Evolutionary conservation across 495 filamentous ascomycete genomes (phyloP).

Genomic region (Aspergillus sclerotioniger): DNA sequence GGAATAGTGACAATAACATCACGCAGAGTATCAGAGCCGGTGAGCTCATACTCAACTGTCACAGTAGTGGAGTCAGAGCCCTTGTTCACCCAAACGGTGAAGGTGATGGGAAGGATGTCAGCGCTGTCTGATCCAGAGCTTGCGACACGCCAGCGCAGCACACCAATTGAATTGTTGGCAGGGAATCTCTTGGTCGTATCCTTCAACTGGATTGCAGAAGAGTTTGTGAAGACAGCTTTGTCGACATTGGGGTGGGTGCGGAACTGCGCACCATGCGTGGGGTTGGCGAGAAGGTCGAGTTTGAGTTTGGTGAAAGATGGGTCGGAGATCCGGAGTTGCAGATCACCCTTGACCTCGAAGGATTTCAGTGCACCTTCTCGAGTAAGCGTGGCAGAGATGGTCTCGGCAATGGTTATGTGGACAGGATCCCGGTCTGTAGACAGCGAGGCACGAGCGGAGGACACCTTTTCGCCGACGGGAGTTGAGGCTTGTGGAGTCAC

Average conservation of each 20-base stretch:
- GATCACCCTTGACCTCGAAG: slow-evolving; percentile 84
- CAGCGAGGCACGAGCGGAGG: slow-evolving; percentile 60
- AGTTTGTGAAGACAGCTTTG: slow-evolving; percentile 72
- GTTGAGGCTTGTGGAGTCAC: slow-evolving; percentile 60
- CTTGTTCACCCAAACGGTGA: slow-evolving; percentile 95
- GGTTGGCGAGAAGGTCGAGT: slow-evolving; percentile 69
- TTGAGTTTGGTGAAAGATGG: slow-evolving; percentile 83
- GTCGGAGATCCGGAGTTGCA: slow-evolving; percentile 85
- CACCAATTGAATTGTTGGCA: slow-evolving; percentile 82
- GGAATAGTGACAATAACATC: slow-evolving; percentile 88
- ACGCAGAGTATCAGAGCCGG: slow-evolving; percentile 67
- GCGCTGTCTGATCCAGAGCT: slow-evolving; percentile 70
- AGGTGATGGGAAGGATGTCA: slow-evolving; percentile 77
- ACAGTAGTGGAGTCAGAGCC: slow-evolving; percentile 75
- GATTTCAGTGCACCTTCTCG: slow-evolving; percentile 81
- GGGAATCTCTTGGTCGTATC: slow-evolving; percentile 85
- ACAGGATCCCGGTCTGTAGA: slow-evolving; percentile 74
- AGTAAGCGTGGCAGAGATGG: slow-evolving; percentile 80
- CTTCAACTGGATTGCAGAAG: slow-evolving; percentile 78
- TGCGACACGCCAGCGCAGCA: slow-evolving; percentile 81
- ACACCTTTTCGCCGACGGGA: slow-evolving; percentile 50
- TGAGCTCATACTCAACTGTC: slow-evolving; percentile 92
- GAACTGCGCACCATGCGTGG: slow-evolving; percentile 80
- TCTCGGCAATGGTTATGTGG: slow-evolving; percentile 81
- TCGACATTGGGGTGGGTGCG: slow-evolving; percentile 95